Conservation (phyloP, 805 yeast species). For the Kluyveromyces lactis region DNA sequence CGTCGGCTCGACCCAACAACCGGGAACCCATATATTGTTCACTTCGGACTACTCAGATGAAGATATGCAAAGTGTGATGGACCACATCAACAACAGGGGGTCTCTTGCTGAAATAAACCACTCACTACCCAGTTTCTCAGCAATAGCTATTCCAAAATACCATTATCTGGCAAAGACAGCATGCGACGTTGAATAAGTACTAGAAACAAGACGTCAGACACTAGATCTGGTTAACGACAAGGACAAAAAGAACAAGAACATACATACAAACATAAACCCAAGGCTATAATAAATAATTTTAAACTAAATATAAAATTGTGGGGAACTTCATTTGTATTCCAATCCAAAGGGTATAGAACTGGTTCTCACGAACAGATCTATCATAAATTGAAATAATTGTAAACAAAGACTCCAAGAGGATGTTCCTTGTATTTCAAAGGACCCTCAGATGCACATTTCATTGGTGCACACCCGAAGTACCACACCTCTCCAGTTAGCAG, state of each 20-base stretch:
- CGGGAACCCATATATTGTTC: constrained; percentile 1
- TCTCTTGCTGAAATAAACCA: no score
- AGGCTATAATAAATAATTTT: background rate
- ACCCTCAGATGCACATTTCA: no score
- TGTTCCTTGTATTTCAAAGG: background rate
- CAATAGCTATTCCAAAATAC: no score
- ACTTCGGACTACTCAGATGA: background rate
- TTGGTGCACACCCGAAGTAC: background rate
- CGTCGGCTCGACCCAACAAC: background rate
- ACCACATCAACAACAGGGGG: no score
- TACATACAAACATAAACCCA: no score
- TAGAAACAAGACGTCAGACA: no score
- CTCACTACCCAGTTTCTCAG: no score
- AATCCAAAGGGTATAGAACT: constrained; percentile 8
- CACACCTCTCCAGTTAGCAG: constrained; percentile 19
- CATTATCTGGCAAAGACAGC: no score
- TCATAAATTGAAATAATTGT: constrained; percentile 1
- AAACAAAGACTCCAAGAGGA: constrained; percentile 12
- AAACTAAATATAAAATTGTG: background rate
- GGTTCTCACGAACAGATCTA: constrained; percentile 9
- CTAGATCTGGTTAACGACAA: no score
- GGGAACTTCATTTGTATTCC: constrained; percentile 1
- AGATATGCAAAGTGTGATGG: background rate
- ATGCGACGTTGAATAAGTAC: no score
- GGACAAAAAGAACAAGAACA: no score